Evolutionary conservation across 306 rosid species (phyloP).

Genomic region (Pyrus communis): DNA sequence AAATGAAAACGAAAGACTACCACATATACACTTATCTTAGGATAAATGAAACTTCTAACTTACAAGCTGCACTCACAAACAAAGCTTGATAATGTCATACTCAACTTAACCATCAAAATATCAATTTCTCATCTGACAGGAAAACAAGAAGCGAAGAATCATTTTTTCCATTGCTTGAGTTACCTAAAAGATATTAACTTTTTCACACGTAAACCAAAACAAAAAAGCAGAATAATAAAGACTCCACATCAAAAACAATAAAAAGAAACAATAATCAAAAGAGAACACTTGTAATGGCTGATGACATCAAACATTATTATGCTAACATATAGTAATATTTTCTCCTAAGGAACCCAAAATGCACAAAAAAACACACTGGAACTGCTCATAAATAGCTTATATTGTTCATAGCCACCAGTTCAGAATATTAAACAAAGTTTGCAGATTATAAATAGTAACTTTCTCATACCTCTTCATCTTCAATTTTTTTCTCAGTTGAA

Average conservation of each 20-base stretch:
- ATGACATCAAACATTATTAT: not conserved
- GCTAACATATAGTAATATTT: not conserved
- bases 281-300: too few relatives aligned
- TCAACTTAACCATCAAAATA: not conserved
- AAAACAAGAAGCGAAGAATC: not conserved
- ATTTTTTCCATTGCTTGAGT: not conserved
- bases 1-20: not conserved
- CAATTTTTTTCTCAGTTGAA: constrained; percentile 40
- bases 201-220: not conserved
- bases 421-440: not conserved
- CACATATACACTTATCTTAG: not conserved
- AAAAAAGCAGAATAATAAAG: not conserved
- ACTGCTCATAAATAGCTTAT: not conserved
- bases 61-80: not conserved
- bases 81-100: not conserved
- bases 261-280: not conserved
- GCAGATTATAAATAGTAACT: not conserved
- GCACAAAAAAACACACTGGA: not conserved
- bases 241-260: not conserved
- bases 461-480: constrained; percentile 50
- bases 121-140: not conserved
- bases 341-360: not conserved
- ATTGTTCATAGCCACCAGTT: not conserved
- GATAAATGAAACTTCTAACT: not conserved
- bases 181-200: not conserved